These are phyloP conservation scores for Aureobasidium mangrovei DNA, from an alignment of 2,329 filamentous ascomycete genomes.

Conservation along the genomic window DNA sequence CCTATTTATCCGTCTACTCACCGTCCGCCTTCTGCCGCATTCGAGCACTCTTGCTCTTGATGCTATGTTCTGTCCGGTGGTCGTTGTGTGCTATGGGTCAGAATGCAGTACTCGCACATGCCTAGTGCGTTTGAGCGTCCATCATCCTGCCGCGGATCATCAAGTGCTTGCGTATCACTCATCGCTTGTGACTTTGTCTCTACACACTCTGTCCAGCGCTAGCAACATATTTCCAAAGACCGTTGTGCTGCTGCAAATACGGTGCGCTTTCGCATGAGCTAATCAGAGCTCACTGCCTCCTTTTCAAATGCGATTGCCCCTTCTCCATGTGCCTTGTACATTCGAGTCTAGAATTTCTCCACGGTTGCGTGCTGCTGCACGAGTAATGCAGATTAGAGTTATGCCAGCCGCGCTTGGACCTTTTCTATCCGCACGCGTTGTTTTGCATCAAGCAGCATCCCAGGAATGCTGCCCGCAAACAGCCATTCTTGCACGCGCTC, in stretches of 20 bases:
- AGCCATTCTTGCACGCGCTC: neutral
- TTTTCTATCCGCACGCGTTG: slow-evolving; percentile 2
- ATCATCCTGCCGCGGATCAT: slow-evolving; percentile 8
- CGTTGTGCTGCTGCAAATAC: neutral
- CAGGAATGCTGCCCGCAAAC: slow-evolving; percentile 11
- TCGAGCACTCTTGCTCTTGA: neutral
- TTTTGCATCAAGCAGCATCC: neutral
- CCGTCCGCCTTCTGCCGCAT: too few species aligned
- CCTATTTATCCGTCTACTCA: too few species aligned
- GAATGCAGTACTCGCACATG: neutral
- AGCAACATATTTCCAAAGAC: neutral
- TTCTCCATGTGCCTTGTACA: neutral
- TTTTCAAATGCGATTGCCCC: neutral
- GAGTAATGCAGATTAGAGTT: slow-evolving; percentile 6
- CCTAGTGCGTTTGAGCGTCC: slow-evolving; percentile 6
- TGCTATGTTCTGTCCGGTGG: neutral
- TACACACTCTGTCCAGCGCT: neutral
- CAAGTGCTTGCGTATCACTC: slow-evolving; percentile 3
- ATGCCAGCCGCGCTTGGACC: slow-evolving; percentile 6
- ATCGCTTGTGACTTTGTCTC: slow-evolving; percentile 2
- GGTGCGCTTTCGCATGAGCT: neutral
- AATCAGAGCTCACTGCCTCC: neutral
- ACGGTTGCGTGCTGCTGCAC: too few species aligned
- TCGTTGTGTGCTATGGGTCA: neutral
- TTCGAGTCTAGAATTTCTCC: too few species aligned